Percentiles rank a stretch among this genome's conserved stretches.
phyloP scores from a whole-genome alignment of 2,329 filamentous ascomycete species.

The Xylaria sp. region DNA sequence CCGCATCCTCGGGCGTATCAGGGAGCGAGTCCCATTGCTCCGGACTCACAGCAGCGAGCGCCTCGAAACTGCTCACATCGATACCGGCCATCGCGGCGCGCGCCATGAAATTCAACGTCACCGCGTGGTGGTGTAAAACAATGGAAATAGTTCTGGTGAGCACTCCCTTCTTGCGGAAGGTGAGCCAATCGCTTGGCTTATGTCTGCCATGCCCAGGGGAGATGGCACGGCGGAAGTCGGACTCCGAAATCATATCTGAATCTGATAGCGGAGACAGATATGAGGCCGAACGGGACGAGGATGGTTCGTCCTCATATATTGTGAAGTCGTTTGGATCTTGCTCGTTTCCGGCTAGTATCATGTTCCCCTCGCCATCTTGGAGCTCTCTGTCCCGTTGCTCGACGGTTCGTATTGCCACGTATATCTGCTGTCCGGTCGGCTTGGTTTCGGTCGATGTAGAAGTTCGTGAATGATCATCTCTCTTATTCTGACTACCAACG shows the following conservation, averaged over 20 bases:
- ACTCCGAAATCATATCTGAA: no score
- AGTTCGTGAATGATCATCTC: neutral
- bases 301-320: no score
- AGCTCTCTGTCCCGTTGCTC: neutral
- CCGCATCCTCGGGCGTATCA: neutral
- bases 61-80: constrained; percentile 1
- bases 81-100: constrained; percentile 2
- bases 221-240: no score
- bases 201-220: no score
- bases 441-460: neutral
- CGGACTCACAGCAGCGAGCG: constrained; percentile 3
- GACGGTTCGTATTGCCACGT: constrained; percentile 7
- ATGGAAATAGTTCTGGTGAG: no score
- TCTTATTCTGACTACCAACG: constrained; percentile 1
- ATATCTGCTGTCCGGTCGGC: neutral
- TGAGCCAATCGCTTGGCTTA: no score
- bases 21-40: constrained; percentile 5
- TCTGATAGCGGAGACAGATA: no score
- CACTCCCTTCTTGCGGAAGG: no score
- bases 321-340: no score
- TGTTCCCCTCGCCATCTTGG: neutral
- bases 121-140: neutral
- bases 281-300: no score
- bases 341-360: neutral
- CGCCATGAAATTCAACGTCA: constrained; percentile 12